Evolutionary conservation across 1,284 basidiomycete genomes (phyloP), one percentile per base, ranked within the genome.

Genomic region (Cutaneotrichosporon dermatis): DNA sequence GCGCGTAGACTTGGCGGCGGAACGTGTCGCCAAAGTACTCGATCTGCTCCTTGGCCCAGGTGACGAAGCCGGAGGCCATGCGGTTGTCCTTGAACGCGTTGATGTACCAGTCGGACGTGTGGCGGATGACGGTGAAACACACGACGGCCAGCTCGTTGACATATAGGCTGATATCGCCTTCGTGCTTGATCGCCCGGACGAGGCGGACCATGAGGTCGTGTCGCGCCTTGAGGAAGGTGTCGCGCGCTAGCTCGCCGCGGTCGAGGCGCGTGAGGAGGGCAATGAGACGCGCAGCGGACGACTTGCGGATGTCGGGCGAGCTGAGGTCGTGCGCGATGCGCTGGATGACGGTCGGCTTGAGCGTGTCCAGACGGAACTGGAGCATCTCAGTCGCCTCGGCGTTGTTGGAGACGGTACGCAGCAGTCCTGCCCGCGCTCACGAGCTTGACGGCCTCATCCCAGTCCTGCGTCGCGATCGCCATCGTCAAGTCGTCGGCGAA

Each of bases 31-130:
- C 88, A 73, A 90, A 98, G 48, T 83, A 79, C 70, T 90, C 87
- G 36, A 99, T 86, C 77, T 93, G 89, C 56, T 84, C 83, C 72
- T 88, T 91, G 1, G 93, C 90, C 96, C 95, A 99, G 54, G 90
- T 87, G 25, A 98, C 89, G 71, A 98, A 95, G 8, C 87, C 84
- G 57, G 91, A 94, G 0, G 94, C 90, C 70, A 93, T 91, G 62
- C 90, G 86, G 71, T 93, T 92, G 75, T 97, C 94, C 76, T 88
- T 91, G 79, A 97, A 99, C 51, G 92, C 94, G 1, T 87, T 87
- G 72, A 97, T 83, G 77, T 92, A 99, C 96, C 95, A 99, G 76
- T 99, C 95, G 44, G 90, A 90, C 2, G 94, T 97, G 73, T 99
- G 74, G 16, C 75, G 69, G 15, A 79, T 62, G 12, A 79, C 67